Percentiles rank a stretch among this genome's conserved stretches.
Evolutionary conservation across 1,139 yeast genomes (phyloP).

Genomic region (Kurtzmaniella quercitrusa): DNA sequence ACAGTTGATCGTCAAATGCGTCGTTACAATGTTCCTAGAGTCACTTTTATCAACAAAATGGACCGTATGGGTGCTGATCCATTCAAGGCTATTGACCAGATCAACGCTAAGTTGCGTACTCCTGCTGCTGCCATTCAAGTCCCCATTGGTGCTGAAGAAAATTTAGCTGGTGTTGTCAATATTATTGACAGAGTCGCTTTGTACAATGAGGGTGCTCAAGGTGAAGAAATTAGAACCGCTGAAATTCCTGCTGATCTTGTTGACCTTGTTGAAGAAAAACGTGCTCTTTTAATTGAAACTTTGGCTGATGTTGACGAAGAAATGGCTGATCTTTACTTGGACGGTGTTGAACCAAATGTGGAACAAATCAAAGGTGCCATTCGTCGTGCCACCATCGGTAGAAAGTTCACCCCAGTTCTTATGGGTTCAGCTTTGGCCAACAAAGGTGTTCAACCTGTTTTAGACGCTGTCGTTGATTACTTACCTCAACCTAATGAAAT

Average conservation of each 20-base stretch:
- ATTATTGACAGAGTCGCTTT: slow-evolving; percentile 82
- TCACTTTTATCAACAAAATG: slow-evolving; percentile 96
- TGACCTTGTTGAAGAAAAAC: slow-evolving; percentile 77
- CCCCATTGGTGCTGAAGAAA: slow-evolving; percentile 91
- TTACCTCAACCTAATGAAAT: slow-evolving; percentile 94
- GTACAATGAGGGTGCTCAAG: slow-evolving; percentile 90
- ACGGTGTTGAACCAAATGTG: slow-evolving; percentile 81
- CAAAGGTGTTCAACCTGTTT: slow-evolving; percentile 89
- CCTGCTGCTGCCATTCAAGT: slow-evolving; percentile 98
- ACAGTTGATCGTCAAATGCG: slow-evolving; percentile 99
- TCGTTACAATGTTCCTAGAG: slow-evolving; percentile 93
- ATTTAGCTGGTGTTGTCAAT: slow-evolving; percentile 84
- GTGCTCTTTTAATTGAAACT: slow-evolving; percentile 81
- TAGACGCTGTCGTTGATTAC: slow-evolving; percentile 94
- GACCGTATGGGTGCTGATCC: slow-evolving; percentile 99
- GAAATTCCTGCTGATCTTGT: slow-evolving; percentile 73
- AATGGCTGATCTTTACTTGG: slow-evolving; percentile 88
- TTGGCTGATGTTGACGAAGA: slow-evolving; percentile 97
- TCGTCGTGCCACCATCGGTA: slow-evolving; percentile 93
- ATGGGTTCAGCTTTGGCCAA: slow-evolving; percentile 99
- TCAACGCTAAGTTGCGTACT: slow-evolving; percentile 78
- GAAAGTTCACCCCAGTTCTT: slow-evolving; percentile 95
- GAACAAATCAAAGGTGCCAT: slow-evolving; percentile 85
- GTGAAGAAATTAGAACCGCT: slow-evolving; percentile 63
- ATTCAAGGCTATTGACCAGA: slow-evolving; percentile 89